Percentiles rank a stretch among this genome's conserved stretches.
Conservation (phyloP, 495 filamentous ascomycete genomes). For the Penicillium psychrofluorescens region DNA sequence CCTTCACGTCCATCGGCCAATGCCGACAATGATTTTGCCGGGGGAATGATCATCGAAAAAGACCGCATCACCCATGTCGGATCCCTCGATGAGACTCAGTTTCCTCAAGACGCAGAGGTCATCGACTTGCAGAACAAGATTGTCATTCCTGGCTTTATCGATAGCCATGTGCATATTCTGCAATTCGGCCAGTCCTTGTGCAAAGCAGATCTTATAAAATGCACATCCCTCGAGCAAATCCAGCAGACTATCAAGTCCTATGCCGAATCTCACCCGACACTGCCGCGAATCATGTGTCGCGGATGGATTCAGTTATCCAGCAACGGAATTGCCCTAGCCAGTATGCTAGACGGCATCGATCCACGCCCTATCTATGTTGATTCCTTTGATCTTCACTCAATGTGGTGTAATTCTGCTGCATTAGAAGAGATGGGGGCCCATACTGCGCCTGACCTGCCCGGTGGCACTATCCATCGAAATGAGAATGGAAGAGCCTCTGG, state of each 20-base stretch:
- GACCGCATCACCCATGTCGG: slow-evolving; percentile 38
- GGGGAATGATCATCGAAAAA: slow-evolving; percentile 32
- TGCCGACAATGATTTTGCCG: slow-evolving; percentile 25
- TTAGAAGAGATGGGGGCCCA: slow-evolving; percentile 44
- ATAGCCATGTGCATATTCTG: slow-evolving; percentile 57
- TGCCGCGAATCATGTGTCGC: slow-evolving; percentile 45
- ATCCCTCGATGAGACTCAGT: slow-evolving; percentile 18
- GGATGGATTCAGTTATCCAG: slow-evolving; percentile 59
- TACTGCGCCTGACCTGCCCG: slow-evolving; percentile 42
- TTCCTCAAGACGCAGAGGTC: slow-evolving; percentile 19
- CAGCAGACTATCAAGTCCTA: slow-evolving; percentile 40
- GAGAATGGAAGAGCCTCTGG: slow-evolving; percentile 44
- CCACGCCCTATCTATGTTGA: slow-evolving; percentile 54
- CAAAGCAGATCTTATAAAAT: slow-evolving; percentile 47
- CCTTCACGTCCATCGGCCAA: slow-evolving; percentile 19
- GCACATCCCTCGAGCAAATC: slow-evolving; percentile 49
- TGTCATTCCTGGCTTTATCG: slow-evolving; percentile 57
- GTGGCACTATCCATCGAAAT: slow-evolving; percentile 50
- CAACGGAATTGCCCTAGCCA: slow-evolving; percentile 40
- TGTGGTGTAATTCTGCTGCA: slow-evolving; percentile 53
- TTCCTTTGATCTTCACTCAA: slow-evolving; percentile 54
- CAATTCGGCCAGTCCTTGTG: slow-evolving; percentile 52
- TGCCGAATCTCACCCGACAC: slow-evolving; percentile 40
- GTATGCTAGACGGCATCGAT: slow-evolving; percentile 46
- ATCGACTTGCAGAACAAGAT: slow-evolving; percentile 41